Conservation (phyloP, 306 rosid species). For the Inga oerstediana region DNA sequence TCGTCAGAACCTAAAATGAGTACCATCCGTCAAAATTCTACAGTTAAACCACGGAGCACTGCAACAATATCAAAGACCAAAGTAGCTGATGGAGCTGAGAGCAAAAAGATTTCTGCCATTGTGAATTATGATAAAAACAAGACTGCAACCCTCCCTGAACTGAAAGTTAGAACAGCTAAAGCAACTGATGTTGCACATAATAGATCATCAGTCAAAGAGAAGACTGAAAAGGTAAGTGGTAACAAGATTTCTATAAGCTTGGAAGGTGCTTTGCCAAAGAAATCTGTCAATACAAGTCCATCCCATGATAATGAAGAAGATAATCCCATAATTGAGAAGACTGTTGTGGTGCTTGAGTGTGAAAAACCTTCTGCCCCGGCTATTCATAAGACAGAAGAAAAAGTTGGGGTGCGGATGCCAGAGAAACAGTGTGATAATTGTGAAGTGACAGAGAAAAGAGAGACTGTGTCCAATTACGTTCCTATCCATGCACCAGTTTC, state of each 20-base stretch:
- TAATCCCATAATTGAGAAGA: conserved; percentile 82
- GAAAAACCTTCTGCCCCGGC: conserved; percentile 58
- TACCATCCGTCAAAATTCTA: conserved; percentile 50
- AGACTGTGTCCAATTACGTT: conserved; percentile 47
- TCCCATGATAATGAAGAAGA: conserved; percentile 56
- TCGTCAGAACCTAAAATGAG: conserved; percentile 88
- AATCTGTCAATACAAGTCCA: conserved; percentile 41
- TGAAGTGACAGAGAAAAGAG: conserved; percentile 46
- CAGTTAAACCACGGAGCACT: conserved; percentile 48
- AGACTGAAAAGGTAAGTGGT: conserved; percentile 47
- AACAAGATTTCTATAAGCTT: conserved; percentile 47
- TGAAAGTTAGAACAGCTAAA: conserved; percentile 78
- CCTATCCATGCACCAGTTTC: conserved; percentile 54
- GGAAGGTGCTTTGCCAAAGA: conserved; percentile 50
- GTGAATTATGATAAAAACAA: conserved; percentile 80
- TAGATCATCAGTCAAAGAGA: conserved; percentile 52
- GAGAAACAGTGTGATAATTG: conserved; percentile 32
- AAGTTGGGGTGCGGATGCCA: conserved; percentile 19
- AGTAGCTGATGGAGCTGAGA: conserved; percentile 61
- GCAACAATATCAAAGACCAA: conserved; percentile 56
- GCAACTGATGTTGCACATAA: conserved; percentile 54
- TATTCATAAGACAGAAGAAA: conserved; percentile 43
- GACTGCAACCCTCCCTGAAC: conserved; percentile 89
- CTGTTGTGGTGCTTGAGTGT: conserved; percentile 73
- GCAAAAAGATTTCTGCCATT: conserved; percentile 79